A percentile compares a stretch with the other conserved stretches of the same genome.
These are phyloP conservation scores for Pythium periplocum DNA, from an alignment of 352 stramenopile species.

Conservation along the genomic window DNA sequence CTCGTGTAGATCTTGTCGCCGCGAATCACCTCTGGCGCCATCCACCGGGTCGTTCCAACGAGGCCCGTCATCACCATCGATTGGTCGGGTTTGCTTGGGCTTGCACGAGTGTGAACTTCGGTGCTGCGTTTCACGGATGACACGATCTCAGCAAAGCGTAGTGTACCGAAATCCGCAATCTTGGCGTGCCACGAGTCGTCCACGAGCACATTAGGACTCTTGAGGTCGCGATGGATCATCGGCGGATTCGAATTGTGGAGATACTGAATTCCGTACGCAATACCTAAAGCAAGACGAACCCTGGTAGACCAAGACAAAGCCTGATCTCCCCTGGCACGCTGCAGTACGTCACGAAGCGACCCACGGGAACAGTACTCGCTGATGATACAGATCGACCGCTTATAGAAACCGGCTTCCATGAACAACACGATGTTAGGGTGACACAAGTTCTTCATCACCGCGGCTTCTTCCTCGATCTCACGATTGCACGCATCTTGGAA, in stretches of 20 bases:
- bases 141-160: constrained; percentile 85
- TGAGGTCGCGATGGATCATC: constrained; percentile 91
- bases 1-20: constrained; percentile 82
- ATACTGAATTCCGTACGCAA: constrained; percentile 87
- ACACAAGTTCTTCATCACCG: constrained; percentile 75
- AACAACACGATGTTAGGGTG: constrained; percentile 88
- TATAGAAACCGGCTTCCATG: constrained; percentile 86
- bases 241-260: constrained; percentile 85
- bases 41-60: constrained; percentile 85
- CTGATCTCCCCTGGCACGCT: constrained; percentile 30
- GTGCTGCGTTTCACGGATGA: constrained; percentile 26
- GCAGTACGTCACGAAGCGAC: constrained; percentile 93
- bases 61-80: constrained; percentile 81
- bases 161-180: constrained; percentile 87
- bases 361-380: constrained; percentile 94
- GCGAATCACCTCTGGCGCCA: constrained; percentile 88
- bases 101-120: constrained; percentile 14
- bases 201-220: constrained; percentile 88
- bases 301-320: constrained; percentile 73
- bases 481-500: constrained; percentile 82
- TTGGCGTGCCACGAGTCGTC: constrained; percentile 88
- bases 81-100: constrained; percentile 1
- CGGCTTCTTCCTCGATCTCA: constrained; percentile 78
- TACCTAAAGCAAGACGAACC: constrained; percentile 66
- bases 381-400: constrained; percentile 91